These are phyloP conservation scores for Ascocoryne sarcoides DNA, from an alignment of 2,329 filamentous ascomycete genomes.

Conservation along the genomic window DNA sequence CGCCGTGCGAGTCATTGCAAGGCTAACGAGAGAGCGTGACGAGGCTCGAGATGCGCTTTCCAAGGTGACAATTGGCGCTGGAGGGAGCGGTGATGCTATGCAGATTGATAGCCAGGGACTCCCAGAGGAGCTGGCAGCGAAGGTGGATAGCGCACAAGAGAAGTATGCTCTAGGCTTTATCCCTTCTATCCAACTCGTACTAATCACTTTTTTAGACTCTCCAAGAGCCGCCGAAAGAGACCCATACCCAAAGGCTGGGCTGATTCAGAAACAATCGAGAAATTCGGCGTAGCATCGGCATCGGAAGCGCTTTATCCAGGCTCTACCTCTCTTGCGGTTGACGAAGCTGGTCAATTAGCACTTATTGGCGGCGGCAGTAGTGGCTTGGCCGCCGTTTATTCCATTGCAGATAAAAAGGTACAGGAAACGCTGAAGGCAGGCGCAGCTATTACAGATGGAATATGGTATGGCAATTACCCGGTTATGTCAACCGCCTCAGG, in stretches of 20 bases:
- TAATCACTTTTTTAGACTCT: conserved; percentile 49
- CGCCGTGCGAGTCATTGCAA: conserved; percentile 88
- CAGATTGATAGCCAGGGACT: conserved; percentile 77
- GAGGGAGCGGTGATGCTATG: conserved; percentile 72
- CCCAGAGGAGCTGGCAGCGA: conserved; percentile 59
- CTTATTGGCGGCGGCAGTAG: conserved; percentile 57
- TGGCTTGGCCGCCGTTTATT: conserved; percentile 64
- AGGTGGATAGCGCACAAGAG: conserved; percentile 73
- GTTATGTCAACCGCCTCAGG: conserved; percentile 34
- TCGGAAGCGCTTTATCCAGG: conserved; percentile 53
- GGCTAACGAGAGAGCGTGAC: conserved; percentile 82
- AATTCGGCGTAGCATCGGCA: conserved; percentile 44
- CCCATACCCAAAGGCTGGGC: conserved; percentile 80
- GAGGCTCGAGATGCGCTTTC: conserved; percentile 85
- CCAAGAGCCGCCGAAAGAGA: conserved; percentile 82
- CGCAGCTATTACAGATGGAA: conserved; percentile 46
- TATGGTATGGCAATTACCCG: conserved; percentile 34
- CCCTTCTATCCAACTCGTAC: conserved; percentile 2
- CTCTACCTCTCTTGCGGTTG: conserved; percentile 46
- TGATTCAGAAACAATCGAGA: conserved; percentile 59
- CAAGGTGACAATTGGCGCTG: conserved; percentile 65
- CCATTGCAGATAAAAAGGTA: conserved; percentile 67
- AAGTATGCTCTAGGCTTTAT: conserved; percentile 45
- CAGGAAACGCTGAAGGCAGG: conserved; percentile 34
- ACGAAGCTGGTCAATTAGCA: conserved; percentile 49